Conservation (phyloP, 176 grass and related monocot species). For the Tillandsia fasciculata region DNA sequence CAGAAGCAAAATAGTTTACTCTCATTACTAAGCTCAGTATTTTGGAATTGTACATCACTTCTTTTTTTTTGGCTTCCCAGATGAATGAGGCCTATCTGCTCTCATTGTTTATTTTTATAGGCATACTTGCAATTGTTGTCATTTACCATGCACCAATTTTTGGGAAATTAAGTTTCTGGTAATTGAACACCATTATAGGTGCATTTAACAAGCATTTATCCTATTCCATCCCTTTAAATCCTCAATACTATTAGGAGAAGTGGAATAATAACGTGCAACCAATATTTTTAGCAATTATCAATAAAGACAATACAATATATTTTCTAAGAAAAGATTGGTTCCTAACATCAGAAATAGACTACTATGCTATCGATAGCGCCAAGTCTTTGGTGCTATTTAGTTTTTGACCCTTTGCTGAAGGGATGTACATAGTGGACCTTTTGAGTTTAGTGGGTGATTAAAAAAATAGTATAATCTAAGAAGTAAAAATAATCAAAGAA, state of each 20-base stretch:
- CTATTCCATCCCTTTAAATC: constrained; percentile 6
- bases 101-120: too few species aligned
- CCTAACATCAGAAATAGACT: neutral
- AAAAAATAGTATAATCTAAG: too few species aligned
- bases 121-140: too few species aligned
- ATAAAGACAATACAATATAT: constrained; percentile 1
- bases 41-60: too few species aligned
- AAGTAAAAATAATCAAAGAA: too few species aligned
- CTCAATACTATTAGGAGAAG: neutral
- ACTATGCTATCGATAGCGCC: too few species aligned
- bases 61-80: too few species aligned
- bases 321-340: neutral
- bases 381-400: too few species aligned
- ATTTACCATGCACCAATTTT: neutral
- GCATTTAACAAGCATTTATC: constrained; percentile 9
- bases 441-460: too few species aligned
- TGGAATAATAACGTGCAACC: neutral
- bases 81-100: too few species aligned
- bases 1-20: neutral
- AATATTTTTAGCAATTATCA: constrained; percentile 11
- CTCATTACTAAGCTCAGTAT: neutral
- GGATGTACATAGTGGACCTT: too few species aligned
- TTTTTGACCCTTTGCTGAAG: too few species aligned
- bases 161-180: neutral
- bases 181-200: constrained; percentile 13